Conservation (phyloP, 768 basidiomycete genomes). For the Macrocybe gigantea region DNA sequence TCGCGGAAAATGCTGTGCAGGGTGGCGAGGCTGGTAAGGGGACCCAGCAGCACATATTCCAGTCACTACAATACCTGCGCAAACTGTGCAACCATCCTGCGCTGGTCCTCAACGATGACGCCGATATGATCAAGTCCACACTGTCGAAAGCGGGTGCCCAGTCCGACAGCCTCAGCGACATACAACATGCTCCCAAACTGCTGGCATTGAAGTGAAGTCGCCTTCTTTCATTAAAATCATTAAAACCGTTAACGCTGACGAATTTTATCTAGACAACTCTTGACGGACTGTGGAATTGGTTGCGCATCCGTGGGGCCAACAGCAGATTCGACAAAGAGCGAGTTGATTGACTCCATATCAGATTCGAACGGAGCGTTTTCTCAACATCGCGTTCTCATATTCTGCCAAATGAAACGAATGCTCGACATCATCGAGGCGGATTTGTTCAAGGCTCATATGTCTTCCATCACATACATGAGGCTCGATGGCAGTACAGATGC, state of each 20-base stretch:
- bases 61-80: conserved; percentile 91
- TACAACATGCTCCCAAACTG: conserved; percentile 91
- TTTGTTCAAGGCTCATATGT: conserved; percentile 89
- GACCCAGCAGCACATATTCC: conserved; percentile 88
- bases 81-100: conserved; percentile 98
- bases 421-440: conserved; percentile 94
- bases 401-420: conserved; percentile 99
- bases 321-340: conserved; percentile 60
- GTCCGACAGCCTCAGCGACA: conserved; percentile 54
- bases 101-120: conserved; percentile 76
- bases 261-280: conserved; percentile 64
- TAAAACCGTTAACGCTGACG: conserved; percentile 2
- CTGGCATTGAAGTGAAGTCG: conserved; percentile 75
- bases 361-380: conserved; percentile 63
- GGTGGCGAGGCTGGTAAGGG: conserved; percentile 29
- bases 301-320: conserved; percentile 25
- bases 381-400: conserved; percentile 97
- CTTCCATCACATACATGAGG: conserved; percentile 96
- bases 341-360: conserved; percentile 54
- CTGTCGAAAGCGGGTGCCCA: conserved; percentile 50
- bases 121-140: conserved; percentile 49
- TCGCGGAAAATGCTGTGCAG: conserved; percentile 62
- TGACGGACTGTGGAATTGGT: conserved; percentile 94
- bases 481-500: conserved; percentile 91
- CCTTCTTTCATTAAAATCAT: neutral